Conservation (phyloP, 257 asterid species). For the Catharanthus roseus region DNA sequence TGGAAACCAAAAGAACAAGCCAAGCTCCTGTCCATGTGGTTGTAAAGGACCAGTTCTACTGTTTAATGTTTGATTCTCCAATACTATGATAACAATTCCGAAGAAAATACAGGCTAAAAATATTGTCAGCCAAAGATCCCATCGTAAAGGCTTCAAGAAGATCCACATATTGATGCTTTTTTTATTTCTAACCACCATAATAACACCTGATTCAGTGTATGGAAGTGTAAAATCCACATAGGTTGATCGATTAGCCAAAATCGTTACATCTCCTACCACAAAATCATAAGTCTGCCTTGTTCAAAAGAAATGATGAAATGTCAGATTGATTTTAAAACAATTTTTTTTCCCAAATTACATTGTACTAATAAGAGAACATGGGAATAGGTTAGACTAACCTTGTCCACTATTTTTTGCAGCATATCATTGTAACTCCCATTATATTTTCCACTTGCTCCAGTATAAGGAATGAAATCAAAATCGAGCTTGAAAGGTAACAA, state of each 20-base stretch:
- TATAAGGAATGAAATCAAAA: constrained; percentile 7
- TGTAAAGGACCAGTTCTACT: constrained; percentile 2
- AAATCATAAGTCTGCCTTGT: constrained; percentile 34
- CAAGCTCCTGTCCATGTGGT: constrained; percentile 17
- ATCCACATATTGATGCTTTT: constrained; percentile 48
- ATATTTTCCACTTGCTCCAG: not conserved
- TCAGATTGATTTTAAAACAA: not conserved
- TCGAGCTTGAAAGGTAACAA: constrained; percentile 17
- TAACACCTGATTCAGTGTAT: constrained; percentile 52
- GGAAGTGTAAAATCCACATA: constrained; percentile 50
- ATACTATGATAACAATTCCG: constrained; percentile 26
- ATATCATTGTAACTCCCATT: constrained; percentile 15
- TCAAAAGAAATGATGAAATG: not conserved
- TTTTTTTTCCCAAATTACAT: not conserved
- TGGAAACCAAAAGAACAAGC: constrained; percentile 36
- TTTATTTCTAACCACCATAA: constrained; percentile 30
- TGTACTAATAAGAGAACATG: not conserved
- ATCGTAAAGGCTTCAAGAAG: constrained; percentile 39
- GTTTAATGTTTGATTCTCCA: constrained; percentile 24
- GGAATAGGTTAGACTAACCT: constrained; percentile 9
- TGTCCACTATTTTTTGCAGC: constrained; percentile 7
- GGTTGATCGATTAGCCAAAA: constrained; percentile 39
- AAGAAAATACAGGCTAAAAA: constrained; percentile 21
- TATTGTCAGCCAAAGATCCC: constrained; percentile 50
- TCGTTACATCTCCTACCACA: constrained; percentile 57